Evolutionary conservation across 345 rosid genomes (phyloP).

Genomic region (Salix brachista): DNA sequence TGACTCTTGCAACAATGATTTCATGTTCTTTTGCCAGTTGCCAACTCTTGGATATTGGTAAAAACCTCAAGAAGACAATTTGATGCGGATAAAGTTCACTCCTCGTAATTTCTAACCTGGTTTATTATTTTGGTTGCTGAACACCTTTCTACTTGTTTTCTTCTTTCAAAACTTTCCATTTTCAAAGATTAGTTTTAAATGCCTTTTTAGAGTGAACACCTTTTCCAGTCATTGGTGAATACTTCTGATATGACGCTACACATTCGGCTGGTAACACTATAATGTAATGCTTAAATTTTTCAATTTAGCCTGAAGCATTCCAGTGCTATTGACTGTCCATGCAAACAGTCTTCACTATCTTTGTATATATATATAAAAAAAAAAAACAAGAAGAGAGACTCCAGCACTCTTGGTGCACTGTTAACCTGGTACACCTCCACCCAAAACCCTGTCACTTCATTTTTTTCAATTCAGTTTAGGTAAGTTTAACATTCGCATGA

Average conservation of each 20-base stretch:
- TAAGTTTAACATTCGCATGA: not conserved
- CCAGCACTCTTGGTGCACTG: not conserved
- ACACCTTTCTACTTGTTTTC: not conserved
- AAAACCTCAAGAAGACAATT: not conserved
- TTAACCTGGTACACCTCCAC: not conserved
- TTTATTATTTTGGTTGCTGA: not conserved
- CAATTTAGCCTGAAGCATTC: not conserved
- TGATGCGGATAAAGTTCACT: not conserved
- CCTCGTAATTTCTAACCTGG: not conserved
- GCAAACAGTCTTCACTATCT: not conserved
- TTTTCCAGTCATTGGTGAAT: constrained; percentile 88
- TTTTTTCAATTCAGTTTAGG: not conserved
- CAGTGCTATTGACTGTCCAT: not conserved
- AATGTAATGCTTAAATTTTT: not conserved
- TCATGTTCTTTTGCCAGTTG: not conserved
- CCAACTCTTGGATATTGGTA: not conserved
- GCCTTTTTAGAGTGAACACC: constrained; percentile 70
- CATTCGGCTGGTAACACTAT: constrained; percentile 64
- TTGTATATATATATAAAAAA: not conserved
- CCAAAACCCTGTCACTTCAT: not conserved
- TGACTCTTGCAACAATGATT: not conserved
- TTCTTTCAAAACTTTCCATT: not conserved
- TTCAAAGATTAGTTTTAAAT: constrained; percentile 2
- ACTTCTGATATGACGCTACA: constrained; percentile 97
- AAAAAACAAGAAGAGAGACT: not conserved